Evolutionary conservation across 768 basidiomycete genomes (phyloP).

Genomic region (Serendipita indica): DNA sequence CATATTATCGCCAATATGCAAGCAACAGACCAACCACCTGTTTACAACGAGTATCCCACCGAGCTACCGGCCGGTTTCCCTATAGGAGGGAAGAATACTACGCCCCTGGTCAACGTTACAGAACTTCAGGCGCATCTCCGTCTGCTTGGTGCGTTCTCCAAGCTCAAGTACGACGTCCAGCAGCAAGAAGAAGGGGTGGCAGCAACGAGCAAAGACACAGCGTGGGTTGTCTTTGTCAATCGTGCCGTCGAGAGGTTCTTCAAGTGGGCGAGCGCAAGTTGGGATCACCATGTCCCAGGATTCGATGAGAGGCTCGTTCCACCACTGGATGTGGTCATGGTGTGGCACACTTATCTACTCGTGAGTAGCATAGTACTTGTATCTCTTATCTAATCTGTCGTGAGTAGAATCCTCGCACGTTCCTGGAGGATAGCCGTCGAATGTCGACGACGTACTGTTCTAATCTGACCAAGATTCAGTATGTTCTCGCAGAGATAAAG

Average conservation of each 20-base stretch:
- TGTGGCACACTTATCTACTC: constrained; percentile 16
- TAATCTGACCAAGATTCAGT: neutral
- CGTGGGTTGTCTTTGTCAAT: constrained; percentile 8
- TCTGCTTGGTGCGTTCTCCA: constrained; percentile 3
- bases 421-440: neutral
- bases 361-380: neutral
- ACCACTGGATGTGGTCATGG: constrained; percentile 15
- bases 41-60: neutral
- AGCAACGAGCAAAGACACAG: neutral
- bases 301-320: neutral
- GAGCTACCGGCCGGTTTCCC: neutral
- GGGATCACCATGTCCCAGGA: neutral
- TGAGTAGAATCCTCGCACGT: neutral
- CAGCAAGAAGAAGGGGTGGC: neutral
- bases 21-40: too few relatives aligned
- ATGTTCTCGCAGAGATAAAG: neutral
- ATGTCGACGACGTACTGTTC: neutral
- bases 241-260: constrained; percentile 8
- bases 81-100: neutral
- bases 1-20: too few relatives aligned
- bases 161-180: constrained; percentile 5
- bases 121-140: constrained; percentile 7
- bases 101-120: neutral
- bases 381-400: neutral
- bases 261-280: neutral